Evolutionary conservation across 164 flowering plant genomes (phyloP).

Genomic region (Warburgia ugandensis): DNA sequence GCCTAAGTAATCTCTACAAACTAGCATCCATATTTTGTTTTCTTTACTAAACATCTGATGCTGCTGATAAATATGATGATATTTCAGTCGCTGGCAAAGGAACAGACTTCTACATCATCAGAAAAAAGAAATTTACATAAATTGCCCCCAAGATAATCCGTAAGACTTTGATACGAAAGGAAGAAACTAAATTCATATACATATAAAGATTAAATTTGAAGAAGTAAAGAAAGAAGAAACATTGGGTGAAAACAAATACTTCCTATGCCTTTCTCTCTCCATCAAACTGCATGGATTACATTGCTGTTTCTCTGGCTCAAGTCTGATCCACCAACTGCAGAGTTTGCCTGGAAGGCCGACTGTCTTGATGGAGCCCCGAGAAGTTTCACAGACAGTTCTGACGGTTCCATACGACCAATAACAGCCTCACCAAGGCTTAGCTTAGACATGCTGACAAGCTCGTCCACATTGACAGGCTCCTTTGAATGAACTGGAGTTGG

Average conservation of each 20-base stretch:
- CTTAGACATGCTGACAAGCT: slow-evolving; percentile 74
- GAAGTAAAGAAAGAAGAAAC: too few relatives aligned
- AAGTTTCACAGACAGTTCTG: slow-evolving; percentile 45
- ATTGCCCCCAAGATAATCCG: not conserved
- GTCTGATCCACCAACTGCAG: slow-evolving; percentile 32
- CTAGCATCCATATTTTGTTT: too few relatives aligned
- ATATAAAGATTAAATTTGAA: not conserved
- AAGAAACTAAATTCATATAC: not conserved
- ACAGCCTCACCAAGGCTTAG: slow-evolving; percentile 54
- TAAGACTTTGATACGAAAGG: not conserved
- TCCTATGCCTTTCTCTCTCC: not conserved
- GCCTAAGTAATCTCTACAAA: too few relatives aligned
- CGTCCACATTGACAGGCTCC: slow-evolving; percentile 70
- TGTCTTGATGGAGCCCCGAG: slow-evolving; percentile 60
- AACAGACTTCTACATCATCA: not conserved
- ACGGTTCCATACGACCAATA: slow-evolving; percentile 25
- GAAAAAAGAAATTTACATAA: too few relatives aligned
- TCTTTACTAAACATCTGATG: too few relatives aligned
- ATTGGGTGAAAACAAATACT: too few relatives aligned
- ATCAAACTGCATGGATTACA: slow-evolving; percentile 47
- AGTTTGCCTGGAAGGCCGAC: slow-evolving; percentile 72
- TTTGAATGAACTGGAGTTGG: slow-evolving; percentile 60
- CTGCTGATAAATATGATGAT: too few relatives aligned
- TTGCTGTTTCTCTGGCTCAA: slow-evolving; percentile 30
- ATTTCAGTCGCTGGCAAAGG: not conserved